Base-by-base conservation (phyloP, 331 rosid genomes). In the Malus hybrid region DNA sequence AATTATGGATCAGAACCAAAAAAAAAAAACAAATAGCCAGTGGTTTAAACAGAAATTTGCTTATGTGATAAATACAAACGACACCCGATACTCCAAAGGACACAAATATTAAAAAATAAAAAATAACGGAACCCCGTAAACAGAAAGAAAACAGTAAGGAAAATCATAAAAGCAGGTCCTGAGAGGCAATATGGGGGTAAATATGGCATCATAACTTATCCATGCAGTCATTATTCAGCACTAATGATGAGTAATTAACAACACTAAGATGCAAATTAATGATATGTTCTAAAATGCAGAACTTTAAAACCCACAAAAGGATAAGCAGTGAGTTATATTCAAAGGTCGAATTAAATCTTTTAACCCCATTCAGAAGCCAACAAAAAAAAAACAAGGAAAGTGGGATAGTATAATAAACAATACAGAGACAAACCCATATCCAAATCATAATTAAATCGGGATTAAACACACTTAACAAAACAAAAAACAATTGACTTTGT, bases 221-320 rank as follows among this genome's bases (percentile, higher is more conserved):
- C 36, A 71, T 62, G 44, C 46, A 66, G 71, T 74, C 62, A 74
- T 76, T 48, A 79, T 66, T 74, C 52, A 68, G 71, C 68, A 61
- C 66, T 58, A 30, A 6, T 46, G 32, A 60, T 39, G 62, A n/a
- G 36, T 53, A 63, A 18, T 16, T n/a, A 44, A 32, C 74, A 79
- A 26, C 64, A 73, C 24, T 61, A 6, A 19, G 10, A 28, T 26
- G 46, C 66, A 22, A 86, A 80, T 81, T 77, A 77, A 84, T 63
- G 81, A 81, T 69, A 72, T 68, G 52, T 74, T 61, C 64, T 61
- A 28, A 9, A 64, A 18, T 48, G 63, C 28, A 73, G 75, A 77
- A 68, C 66, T 71, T 71, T 72, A 81, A 79, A 70, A 28, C 80
- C 80, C 82, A 82, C 71, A 60, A 80, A 57, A 80, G 75, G 67